Evolutionary conservation across 441 rosid species (phyloP), one percentile per base, ranked within the genome.

Genomic region (Pelargonium australe): DNA sequence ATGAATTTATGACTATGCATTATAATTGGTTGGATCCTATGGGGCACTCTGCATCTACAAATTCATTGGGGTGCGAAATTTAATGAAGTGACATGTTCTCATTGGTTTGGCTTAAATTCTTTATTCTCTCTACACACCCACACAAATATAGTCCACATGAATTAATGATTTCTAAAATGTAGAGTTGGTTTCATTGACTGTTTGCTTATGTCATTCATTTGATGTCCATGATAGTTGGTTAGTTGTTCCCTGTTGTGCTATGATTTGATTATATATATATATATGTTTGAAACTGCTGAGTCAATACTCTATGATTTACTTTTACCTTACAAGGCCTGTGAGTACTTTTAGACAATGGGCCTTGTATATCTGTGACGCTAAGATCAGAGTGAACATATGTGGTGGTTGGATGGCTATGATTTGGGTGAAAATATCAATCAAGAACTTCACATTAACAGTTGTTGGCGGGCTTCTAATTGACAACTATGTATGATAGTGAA

Each of bases 161-260:
- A n/a, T 14, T 7, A 40, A 14, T 31, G 13, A 16, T 16, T 43
- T 61, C 7, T 23, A 4, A 13, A 16, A 11, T 12, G 53, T 65
- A 28, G 51, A 65, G 25, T 69, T 19, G 14, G 7, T 40, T 28
- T 43, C 2, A 20, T 23, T 23, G 20, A 14, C 64, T 7, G 14
- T 65, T 31, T 11, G 9, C 43, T 12, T 41, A 57, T 25, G 40
- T 14, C 10, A 14, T 37, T 23, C 14, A 23, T 41, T 20, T 44
- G 43, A 63, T 63, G 20, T 34, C 44, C 17, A 40, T 40, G 58
- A 63, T 57, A n/a, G 41, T 69, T 65, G 14, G 23, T 57, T 41
- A 55, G 53, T 3, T n/a, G n/a, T n/a, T n/a, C n/a, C n/a, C n/a
- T 40, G 2, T 51, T 63, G 1, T 45, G 23, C 41, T 49, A 51